Evolutionary conservation across 805 yeast genomes (phyloP).

Genomic region (Zygosaccharomyces bisporus): DNA sequence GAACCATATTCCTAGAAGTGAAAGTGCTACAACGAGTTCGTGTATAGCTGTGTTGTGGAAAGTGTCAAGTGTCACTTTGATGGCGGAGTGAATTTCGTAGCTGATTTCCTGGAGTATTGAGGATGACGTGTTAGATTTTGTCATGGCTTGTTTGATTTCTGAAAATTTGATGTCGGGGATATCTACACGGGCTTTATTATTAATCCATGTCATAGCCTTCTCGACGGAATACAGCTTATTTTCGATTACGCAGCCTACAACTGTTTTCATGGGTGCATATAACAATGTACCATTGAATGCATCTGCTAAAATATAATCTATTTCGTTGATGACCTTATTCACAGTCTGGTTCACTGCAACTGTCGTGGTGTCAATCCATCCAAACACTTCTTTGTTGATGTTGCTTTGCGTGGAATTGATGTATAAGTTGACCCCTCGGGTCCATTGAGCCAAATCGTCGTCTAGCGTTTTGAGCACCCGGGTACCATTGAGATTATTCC

Average conservation of each 20-base stretch:
- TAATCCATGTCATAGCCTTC: slow-evolving; percentile 71
- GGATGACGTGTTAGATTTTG: slow-evolving; percentile 2
- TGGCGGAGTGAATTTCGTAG: slow-evolving; percentile 13
- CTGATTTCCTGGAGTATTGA: slow-evolving; percentile 8
- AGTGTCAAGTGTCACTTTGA: slow-evolving; percentile 8
- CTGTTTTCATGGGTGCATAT: slow-evolving; percentile 55
- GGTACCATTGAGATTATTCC: slow-evolving; percentile 5
- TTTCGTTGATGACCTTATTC: slow-evolving; percentile 48
- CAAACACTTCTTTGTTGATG: slow-evolving; percentile 63
- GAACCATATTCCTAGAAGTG: slow-evolving; percentile 47
- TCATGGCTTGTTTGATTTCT: slow-evolving; percentile 25
- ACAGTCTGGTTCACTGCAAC: slow-evolving; percentile 58
- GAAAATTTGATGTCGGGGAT: slow-evolving; percentile 37
- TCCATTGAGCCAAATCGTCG: slow-evolving; percentile 46
- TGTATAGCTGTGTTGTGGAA: slow-evolving; percentile 35
- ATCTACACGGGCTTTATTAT: slow-evolving; percentile 10
- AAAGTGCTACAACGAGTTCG: slow-evolving; percentile 48
- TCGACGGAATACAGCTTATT: slow-evolving; percentile 64
- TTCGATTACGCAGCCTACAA: slow-evolving; percentile 77
- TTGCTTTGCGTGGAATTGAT: slow-evolving; percentile 45
- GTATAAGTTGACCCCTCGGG: slow-evolving; percentile 51
- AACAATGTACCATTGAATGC: slow-evolving; percentile 69
- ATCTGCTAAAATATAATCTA: slow-evolving; percentile 55
- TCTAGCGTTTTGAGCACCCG: slow-evolving; percentile 24
- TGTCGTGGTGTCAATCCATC: slow-evolving; percentile 59